These are phyloP conservation scores for Lactifluus hygrophoroides DNA, from an alignment of 768 basidiomycete species.

Conservation along the genomic window DNA sequence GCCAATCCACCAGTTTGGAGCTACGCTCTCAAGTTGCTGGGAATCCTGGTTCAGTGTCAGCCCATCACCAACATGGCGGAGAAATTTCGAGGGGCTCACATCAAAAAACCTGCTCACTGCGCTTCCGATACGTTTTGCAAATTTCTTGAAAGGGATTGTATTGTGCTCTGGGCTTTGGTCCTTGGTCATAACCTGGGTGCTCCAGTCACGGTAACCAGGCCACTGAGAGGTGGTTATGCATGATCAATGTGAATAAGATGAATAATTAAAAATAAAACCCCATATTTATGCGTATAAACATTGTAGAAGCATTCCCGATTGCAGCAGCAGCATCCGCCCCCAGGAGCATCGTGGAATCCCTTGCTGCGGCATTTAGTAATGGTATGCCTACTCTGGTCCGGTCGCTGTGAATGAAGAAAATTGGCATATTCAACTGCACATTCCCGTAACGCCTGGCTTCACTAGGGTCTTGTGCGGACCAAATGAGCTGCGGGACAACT, in stretches of 20 bases:
- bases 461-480: no score
- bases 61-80: no score
- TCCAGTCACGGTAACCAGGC: neutral
- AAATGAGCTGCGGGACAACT: neutral
- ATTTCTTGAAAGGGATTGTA: neutral
- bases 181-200: neutral
- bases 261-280: neutral
- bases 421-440: neutral
- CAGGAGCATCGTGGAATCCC: neutral
- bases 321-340: neutral
- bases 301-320: neutral
- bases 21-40: no score
- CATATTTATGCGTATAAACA: slow-evolving; percentile 3
- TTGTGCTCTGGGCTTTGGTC: neutral
- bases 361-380: neutral
- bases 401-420: neutral
- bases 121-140: slow-evolving; percentile 1
- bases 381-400: neutral
- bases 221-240: neutral
- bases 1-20: no score
- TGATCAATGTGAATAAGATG: neutral
- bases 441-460: neutral
- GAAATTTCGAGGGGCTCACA: neutral
- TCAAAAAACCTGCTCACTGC: slow-evolving; percentile 3
- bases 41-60: no score